Conservation (phyloP, 1,284 basidiomycete species). For the Cryptococcus wingfieldii region DNA sequence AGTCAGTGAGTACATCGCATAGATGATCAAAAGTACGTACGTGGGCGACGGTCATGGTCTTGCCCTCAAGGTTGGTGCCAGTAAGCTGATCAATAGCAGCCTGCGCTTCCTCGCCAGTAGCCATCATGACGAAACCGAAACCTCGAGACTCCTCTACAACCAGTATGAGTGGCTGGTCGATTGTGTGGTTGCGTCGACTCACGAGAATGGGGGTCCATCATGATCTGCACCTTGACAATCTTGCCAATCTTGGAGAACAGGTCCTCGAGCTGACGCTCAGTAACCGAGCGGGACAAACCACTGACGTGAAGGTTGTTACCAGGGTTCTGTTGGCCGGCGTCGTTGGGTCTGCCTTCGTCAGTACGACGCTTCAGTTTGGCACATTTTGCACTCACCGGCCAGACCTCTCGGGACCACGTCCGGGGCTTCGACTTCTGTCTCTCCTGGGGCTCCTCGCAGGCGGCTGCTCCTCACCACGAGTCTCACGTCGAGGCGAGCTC, state of each 20-base stretch:
- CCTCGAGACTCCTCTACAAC: constrained; percentile 72
- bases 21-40: constrained; percentile 48
- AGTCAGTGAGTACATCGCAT: neutral
- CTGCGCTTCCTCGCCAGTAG: constrained; percentile 78
- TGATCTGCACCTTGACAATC: constrained; percentile 77
- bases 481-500: constrained; percentile 29
- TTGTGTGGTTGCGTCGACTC: constrained; percentile 9
- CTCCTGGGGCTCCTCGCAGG: constrained; percentile 21
- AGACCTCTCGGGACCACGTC: constrained; percentile 25
- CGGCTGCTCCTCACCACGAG: constrained; percentile 4
- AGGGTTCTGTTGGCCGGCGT: constrained; percentile 57
- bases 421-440: constrained; percentile 29
- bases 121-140: constrained; percentile 97
- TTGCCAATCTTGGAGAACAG: constrained; percentile 84
- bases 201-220: constrained; percentile 94
- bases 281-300: constrained; percentile 71
- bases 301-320: constrained; percentile 98
- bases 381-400: constrained; percentile 22
- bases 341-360: constrained; percentile 3
- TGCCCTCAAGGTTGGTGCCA: constrained; percentile 78
- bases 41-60: constrained; percentile 80
- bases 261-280: constrained; percentile 79
- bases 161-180: neutral
- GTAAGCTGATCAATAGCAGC: constrained; percentile 80
- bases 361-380: neutral